Percentiles rank a stretch among this genome's conserved stretches.
phyloP scores from a whole-genome alignment of 2,329 filamentous ascomycete genomes.

The Trichoderma koningiopsis region DNA sequence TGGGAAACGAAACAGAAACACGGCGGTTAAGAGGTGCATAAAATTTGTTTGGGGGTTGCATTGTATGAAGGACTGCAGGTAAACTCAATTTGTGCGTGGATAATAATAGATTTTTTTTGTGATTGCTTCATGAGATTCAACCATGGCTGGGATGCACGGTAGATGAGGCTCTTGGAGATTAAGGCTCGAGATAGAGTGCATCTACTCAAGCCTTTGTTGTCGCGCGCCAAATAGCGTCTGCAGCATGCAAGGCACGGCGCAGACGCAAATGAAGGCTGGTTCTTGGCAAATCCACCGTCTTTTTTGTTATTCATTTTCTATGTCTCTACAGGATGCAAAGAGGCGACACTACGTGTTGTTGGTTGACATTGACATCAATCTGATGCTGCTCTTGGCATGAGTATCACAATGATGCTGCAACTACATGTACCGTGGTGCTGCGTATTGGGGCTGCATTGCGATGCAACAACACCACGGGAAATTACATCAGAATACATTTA shows the following conservation, averaged over 20 bases:
- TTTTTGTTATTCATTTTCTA: background rate
- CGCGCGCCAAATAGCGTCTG: background rate
- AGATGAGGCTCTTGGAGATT: background rate
- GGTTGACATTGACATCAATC: background rate
- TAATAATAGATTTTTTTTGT: background rate
- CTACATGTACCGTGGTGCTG: background rate
- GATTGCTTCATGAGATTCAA: background rate
- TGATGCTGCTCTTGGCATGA: background rate
- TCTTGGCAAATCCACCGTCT: background rate
- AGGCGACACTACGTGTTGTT: background rate
- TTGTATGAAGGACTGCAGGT: background rate
- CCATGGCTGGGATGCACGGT: background rate
- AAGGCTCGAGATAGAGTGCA: background rate
- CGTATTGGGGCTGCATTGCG: background rate
- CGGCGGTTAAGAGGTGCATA: constrained; percentile 3
- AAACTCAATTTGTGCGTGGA: background rate
- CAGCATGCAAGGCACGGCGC: background rate
- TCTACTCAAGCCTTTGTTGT: background rate
- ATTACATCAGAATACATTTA: background rate
- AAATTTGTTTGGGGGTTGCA: background rate
- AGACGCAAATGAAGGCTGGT: background rate
- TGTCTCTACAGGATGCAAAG: background rate
- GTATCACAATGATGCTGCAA: background rate
- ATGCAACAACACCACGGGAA: background rate
- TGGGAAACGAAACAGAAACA: background rate